These are phyloP conservation scores for Aspergillus asperescens DNA, from an alignment of 495 filamentous ascomycete species.

Conservation along the genomic window DNA sequence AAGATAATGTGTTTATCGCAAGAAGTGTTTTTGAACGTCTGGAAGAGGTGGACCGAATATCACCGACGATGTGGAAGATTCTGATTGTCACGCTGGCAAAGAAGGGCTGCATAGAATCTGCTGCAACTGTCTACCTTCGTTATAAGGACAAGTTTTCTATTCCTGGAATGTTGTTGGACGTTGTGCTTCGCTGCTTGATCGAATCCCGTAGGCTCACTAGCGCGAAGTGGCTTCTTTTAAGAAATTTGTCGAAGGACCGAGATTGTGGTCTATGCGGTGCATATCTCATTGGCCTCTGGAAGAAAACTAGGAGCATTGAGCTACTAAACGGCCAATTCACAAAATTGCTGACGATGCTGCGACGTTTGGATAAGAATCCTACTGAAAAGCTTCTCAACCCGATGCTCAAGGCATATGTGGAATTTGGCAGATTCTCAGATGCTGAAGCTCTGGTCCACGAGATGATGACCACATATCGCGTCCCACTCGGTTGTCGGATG, in stretches of 20 bases:
- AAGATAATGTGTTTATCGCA: conserved; percentile 39
- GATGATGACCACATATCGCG: conserved; percentile 28
- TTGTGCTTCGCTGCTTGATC: conserved; percentile 37
- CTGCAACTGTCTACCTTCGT: conserved; percentile 29
- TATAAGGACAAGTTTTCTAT: conserved; percentile 26
- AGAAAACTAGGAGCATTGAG: conserved; percentile 38
- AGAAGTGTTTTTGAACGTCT: conserved; percentile 35
- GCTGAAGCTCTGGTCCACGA: conserved; percentile 34
- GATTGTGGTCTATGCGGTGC: conserved; percentile 36
- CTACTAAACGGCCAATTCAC: conserved; percentile 32
- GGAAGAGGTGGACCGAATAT: conserved; percentile 30
- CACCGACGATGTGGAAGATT: conserved; percentile 35
- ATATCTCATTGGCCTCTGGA: conserved; percentile 41
- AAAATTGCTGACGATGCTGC: conserved; percentile 25
- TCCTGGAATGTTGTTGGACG: conserved; percentile 32
- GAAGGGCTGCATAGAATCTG: conserved; percentile 38
- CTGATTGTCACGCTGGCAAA: conserved; percentile 39
- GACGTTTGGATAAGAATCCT: conserved; percentile 23
- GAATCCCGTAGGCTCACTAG: conserved; percentile 36
- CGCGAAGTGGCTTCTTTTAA: conserved; percentile 34
- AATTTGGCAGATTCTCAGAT: conserved; percentile 33
- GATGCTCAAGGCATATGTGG: conserved; percentile 37
- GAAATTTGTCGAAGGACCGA: conserved; percentile 28
- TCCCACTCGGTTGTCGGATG: conserved; percentile 34
- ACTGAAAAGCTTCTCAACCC: conserved; percentile 43